A percentile compares a stretch with the other conserved stretches of the same genome.
phyloP scores from a whole-genome alignment of 1,139 yeast genomes.

The Saccharomyces hybrid region DNA sequence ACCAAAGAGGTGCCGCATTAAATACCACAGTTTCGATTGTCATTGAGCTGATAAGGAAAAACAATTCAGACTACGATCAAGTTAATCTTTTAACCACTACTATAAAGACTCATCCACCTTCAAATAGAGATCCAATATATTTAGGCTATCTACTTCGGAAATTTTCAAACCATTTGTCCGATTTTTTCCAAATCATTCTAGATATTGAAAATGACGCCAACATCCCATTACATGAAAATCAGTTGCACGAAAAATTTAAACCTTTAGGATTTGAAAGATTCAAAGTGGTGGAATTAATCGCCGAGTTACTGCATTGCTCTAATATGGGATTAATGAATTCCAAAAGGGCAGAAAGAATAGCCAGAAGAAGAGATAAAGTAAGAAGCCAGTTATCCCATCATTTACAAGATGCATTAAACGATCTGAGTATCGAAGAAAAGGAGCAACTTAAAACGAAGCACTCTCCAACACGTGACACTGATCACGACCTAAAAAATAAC shows the following conservation, averaged over 20 bases:
- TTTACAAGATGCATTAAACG: slow-evolving; percentile 32
- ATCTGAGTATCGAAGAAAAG: slow-evolving; percentile 27
- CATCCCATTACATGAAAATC: slow-evolving; percentile 19
- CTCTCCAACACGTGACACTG: not conserved
- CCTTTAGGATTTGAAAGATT: slow-evolving; percentile 95
- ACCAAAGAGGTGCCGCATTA: slow-evolving; percentile 74
- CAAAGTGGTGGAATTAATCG: slow-evolving; percentile 88
- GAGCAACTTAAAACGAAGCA: not conserved
- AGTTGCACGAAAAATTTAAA: slow-evolving; percentile 37
- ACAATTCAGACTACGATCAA: slow-evolving; percentile 90
- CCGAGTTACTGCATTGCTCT: slow-evolving; percentile 91
- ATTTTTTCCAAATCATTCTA: slow-evolving; percentile 40
- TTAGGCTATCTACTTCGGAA: slow-evolving; percentile 32
- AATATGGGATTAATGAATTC: slow-evolving; percentile 93
- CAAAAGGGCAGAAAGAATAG: slow-evolving; percentile 72
- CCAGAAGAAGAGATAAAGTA: slow-evolving; percentile 64
- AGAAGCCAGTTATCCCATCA: slow-evolving; percentile 39
- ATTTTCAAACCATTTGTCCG: slow-evolving; percentile 28
- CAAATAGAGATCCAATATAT: slow-evolving; percentile 74
- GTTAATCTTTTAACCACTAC: slow-evolving; percentile 81
- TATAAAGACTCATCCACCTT: slow-evolving; percentile 79
- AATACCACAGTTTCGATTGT: slow-evolving; percentile 94
- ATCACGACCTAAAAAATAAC: slow-evolving; percentile 5
- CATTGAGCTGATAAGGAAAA: slow-evolving; percentile 89
- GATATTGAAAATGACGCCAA: slow-evolving; percentile 16